Conservation (phyloP, 305 asterid species). For the Fraxinus sp. region DNA sequence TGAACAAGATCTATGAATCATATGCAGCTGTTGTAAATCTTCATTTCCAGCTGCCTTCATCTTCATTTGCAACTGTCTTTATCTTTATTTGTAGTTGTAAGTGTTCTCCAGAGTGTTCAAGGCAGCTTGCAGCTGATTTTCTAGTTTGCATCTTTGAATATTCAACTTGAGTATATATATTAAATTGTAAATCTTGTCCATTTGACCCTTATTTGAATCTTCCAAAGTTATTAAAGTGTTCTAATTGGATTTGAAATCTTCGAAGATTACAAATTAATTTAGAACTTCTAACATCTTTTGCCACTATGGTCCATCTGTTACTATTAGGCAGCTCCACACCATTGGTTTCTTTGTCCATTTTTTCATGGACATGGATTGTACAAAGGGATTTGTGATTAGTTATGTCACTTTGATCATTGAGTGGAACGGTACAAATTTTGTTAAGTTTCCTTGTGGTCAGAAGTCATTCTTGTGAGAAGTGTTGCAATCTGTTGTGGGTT, state of each 20-base stretch:
- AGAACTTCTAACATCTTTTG: not conserved
- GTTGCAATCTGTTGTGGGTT: not conserved
- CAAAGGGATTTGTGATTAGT: not conserved
- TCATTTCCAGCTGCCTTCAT: not conserved
- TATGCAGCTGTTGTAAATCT: too few relatives aligned
- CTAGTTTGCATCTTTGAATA: not conserved
- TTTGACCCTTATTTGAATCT: not conserved
- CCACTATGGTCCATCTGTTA: not conserved
- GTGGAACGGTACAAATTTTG: not conserved
- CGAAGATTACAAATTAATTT: not conserved
- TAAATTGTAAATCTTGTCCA: not conserved
- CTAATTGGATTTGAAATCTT: not conserved
- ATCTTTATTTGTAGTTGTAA: not conserved
- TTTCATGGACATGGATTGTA: not conserved
- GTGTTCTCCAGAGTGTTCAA: not conserved
- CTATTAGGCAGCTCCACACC: not conserved
- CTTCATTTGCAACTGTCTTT: not conserved
- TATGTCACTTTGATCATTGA: not conserved
- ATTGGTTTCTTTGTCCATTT: not conserved
- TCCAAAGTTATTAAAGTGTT: not conserved
- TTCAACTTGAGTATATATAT: not conserved
- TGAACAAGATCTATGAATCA: not conserved
- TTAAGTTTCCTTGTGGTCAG: not conserved
- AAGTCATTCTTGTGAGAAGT: slow-evolving; percentile 4
- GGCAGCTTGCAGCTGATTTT: not conserved